Conservation (phyloP, 768 basidiomycete genomes). For the Lactifluus piperatus region DNA sequence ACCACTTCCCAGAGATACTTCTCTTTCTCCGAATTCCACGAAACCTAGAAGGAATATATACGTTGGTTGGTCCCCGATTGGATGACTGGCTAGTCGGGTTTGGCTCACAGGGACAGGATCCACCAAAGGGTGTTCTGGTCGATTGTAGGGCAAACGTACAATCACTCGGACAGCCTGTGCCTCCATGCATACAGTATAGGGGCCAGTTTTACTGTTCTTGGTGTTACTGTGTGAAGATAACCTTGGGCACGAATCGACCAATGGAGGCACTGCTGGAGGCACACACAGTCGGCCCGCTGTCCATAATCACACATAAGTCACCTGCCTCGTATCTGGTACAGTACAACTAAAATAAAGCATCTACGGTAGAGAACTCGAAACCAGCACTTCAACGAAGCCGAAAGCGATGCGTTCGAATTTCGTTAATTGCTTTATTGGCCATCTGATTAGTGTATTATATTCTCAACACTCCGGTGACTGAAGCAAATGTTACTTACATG, state of each 20-base stretch:
- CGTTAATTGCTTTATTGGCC: not conserved
- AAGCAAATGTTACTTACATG: not conserved
- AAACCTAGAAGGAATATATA: conserved; percentile 42
- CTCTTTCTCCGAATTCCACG: conserved; percentile 81
- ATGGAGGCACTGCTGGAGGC: too few species aligned
- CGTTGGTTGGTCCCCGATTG: not conserved
- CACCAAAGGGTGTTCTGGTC: conserved; percentile 57
- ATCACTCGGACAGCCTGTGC: conserved; percentile 41
- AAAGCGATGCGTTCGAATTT: not conserved
- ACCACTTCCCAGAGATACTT: conserved; percentile 84
- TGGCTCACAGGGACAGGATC: conserved; percentile 63
- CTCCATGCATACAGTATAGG: conserved; percentile 8
- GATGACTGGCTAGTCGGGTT: not conserved
- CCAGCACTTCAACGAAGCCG: not conserved
- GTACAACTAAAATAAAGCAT: not conserved
- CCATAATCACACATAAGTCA: too few species aligned
- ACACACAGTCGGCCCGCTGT: too few species aligned
- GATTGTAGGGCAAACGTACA: conserved; percentile 69
- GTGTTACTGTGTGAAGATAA: not conserved
- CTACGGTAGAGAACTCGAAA: not conserved
- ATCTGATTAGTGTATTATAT: not conserved
- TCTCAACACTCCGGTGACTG: not conserved
- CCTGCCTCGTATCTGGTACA: too few species aligned
- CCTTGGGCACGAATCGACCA: not conserved
- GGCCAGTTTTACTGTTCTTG: not conserved